These are phyloP conservation scores for Fistulinella prunicolor DNA, from an alignment of 768 basidiomycete genomes.

Conservation along the genomic window DNA sequence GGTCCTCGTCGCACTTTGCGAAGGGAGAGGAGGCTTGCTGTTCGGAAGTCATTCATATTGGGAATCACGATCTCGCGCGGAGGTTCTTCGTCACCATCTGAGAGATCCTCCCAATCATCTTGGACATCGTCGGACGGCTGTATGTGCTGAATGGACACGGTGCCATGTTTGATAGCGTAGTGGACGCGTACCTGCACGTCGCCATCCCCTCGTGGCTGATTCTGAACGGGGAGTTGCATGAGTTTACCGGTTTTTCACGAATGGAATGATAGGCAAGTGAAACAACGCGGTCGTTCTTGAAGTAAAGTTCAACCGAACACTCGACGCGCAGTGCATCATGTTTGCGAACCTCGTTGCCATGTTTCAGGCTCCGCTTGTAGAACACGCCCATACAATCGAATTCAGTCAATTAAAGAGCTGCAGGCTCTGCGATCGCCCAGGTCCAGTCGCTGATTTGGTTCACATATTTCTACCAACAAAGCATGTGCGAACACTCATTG, in stretches of 20 bases:
- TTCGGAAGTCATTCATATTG: constrained; percentile 5
- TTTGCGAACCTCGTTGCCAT: no score
- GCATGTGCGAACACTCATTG: no score
- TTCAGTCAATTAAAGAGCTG: no score
- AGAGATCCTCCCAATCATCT: constrained; percentile 37
- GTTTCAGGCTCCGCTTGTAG: no score
- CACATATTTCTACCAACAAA: no score
- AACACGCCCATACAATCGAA: no score
- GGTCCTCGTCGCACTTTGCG: constrained; percentile 31
- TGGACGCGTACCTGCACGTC: constrained; percentile 8
- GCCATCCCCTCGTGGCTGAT: neutral
- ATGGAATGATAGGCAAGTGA: neutral
- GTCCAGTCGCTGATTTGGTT: no score
- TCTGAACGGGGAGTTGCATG: constrained; percentile 16
- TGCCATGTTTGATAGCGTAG: neutral
- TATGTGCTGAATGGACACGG: neutral
- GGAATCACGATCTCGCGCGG: constrained; percentile 6
- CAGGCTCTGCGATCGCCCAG: no score
- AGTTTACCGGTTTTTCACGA: neutral
- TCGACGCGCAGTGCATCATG: no score
- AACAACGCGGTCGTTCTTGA: no score
- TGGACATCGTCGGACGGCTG: constrained; percentile 5
- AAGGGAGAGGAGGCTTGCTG: constrained; percentile 16
- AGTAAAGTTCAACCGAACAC: no score
- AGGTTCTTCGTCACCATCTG: constrained; percentile 16